Evolutionary conservation across 2,329 filamentous ascomycete genomes (phyloP).

Genomic region (Didymella pinodella): DNA sequence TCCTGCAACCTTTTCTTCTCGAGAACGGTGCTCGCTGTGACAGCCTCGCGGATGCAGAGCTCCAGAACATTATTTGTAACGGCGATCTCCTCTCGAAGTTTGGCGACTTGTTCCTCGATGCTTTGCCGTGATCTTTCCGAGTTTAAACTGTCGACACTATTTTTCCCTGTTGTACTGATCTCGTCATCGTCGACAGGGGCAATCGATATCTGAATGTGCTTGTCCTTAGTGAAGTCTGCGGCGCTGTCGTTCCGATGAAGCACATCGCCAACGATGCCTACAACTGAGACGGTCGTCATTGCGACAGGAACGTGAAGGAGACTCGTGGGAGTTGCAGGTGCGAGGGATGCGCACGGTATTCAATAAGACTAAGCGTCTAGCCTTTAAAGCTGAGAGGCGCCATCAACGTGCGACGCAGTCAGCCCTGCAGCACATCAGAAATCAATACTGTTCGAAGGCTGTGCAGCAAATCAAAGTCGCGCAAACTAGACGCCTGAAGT

Average conservation of each 20-base stretch:
- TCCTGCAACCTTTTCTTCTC: slow-evolving; percentile 22
- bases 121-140: slow-evolving; percentile 15
- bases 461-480: slow-evolving; percentile 13
- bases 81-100: slow-evolving; percentile 16
- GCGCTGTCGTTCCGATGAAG: slow-evolving; percentile 19
- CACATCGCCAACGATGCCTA: slow-evolving; percentile 21
- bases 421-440: slow-evolving; percentile 20
- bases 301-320: slow-evolving; percentile 15
- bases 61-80: slow-evolving; percentile 19
- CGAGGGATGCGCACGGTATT: slow-evolving; percentile 17
- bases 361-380: slow-evolving; percentile 23
- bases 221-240: slow-evolving; percentile 15
- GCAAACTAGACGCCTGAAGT: slow-evolving; percentile 6
- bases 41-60: slow-evolving; percentile 21
- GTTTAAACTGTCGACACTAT: slow-evolving; percentile 16
- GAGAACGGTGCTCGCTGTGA: slow-evolving; percentile 12
- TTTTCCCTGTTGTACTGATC: slow-evolving; percentile 16
- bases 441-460: slow-evolving; percentile 18
- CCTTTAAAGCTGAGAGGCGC: slow-evolving; percentile 23
- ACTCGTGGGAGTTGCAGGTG: slow-evolving; percentile 9
- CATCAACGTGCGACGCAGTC: slow-evolving; percentile 23
- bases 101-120: slow-evolving; percentile 13
- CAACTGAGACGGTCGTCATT: slow-evolving; percentile 20
- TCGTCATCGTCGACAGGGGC: slow-evolving; percentile 18
- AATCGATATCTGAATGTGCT: slow-evolving; percentile 18